Percentiles rank a stretch among this genome's conserved stretches.
These are phyloP conservation scores for Saturnispora diversa DNA, from an alignment of 805 yeast species.

Conservation along the genomic window DNA sequence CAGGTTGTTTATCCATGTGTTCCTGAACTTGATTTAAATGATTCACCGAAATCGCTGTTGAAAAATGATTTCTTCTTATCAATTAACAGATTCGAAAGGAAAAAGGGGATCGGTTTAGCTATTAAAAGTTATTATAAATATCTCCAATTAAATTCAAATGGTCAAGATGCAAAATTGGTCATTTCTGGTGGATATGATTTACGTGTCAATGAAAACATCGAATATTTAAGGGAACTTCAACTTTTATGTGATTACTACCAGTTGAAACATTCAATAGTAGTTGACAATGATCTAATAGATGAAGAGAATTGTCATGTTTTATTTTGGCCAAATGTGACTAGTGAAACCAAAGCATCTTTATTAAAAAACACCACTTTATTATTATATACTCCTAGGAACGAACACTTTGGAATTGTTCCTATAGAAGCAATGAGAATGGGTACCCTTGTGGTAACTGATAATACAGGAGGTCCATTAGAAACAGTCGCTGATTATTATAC, in stretches of 20 bases:
- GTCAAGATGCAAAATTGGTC: constrained; percentile 42
- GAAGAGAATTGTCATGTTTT: constrained; percentile 16
- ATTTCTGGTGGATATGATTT: constrained; percentile 90
- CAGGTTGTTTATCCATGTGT: constrained; percentile 77
- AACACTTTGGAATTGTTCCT: constrained; percentile 98
- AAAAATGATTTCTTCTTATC: constrained; percentile 49
- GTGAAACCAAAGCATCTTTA: constrained; percentile 54
- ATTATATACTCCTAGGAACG: constrained; percentile 82
- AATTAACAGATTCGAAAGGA: constrained; percentile 81
- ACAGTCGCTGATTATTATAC: constrained; percentile 40
- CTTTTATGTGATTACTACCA: constrained; percentile 32
- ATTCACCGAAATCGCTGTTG: constrained; percentile 29
- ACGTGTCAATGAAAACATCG: constrained; percentile 66
- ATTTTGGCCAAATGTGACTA: constrained; percentile 75
- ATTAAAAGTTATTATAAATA: constrained; percentile 53
- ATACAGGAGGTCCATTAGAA: constrained; percentile 91
- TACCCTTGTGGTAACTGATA: constrained; percentile 77
- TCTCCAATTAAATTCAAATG: constrained; percentile 25
- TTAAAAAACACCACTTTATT: constrained; percentile 51
- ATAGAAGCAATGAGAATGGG: constrained; percentile 85
- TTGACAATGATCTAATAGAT: not conserved
- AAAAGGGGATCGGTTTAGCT: constrained; percentile 77
- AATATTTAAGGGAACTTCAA: constrained; percentile 56
- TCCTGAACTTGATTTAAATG: constrained; percentile 27
- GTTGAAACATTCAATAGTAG: constrained; percentile 2